Conservation (phyloP, 2,329 filamentous ascomycete species). For the Alternaria metachromatica region DNA sequence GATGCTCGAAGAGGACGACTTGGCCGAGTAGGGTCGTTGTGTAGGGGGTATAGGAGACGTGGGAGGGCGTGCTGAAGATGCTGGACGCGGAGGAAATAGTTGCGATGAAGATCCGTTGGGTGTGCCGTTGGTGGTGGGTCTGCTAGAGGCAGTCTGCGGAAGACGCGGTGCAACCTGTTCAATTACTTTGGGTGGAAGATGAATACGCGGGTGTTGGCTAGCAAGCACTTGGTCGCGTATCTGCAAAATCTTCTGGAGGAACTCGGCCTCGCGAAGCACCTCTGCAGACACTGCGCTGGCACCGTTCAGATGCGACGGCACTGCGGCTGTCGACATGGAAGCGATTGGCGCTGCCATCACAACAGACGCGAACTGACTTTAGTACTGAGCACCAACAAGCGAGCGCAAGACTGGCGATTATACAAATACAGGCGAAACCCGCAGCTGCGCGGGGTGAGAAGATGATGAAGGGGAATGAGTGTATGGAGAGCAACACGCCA, state of each 20-base stretch:
- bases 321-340: slow-evolving; percentile 41
- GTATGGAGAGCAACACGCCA: slow-evolving; percentile 19
- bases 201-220: slow-evolving; percentile 72
- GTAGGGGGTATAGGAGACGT: slow-evolving; percentile 31
- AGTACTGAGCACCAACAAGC: slow-evolving; percentile 26
- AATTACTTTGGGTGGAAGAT: slow-evolving; percentile 61
- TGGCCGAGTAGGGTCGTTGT: slow-evolving; percentile 45
- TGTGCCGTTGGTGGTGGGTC: slow-evolving; percentile 41
- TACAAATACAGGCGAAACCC: slow-evolving; percentile 37
- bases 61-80: slow-evolving; percentile 33
- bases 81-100: slow-evolving; percentile 38
- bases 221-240: slow-evolving; percentile 82
- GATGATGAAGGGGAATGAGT: slow-evolving; percentile 33
- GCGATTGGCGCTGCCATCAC: slow-evolving; percentile 29
- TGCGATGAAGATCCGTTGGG: slow-evolving; percentile 34
- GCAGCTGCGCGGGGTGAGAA: slow-evolving; percentile 28
- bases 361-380: slow-evolving; percentile 23
- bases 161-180: slow-evolving; percentile 50
- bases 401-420: slow-evolving; percentile 21
- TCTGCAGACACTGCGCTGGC: slow-evolving; percentile 46
- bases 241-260: slow-evolving; percentile 78
- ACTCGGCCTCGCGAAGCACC: slow-evolving; percentile 53
- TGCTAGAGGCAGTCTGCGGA: slow-evolving; percentile 34
- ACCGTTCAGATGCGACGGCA: slow-evolving; percentile 42
- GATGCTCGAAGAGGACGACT: slow-evolving; percentile 69